A percentile compares a stretch with the other conserved stretches of the same genome.
Conservation (phyloP, 257 asterid species). For the Solanum medicagineum region DNA sequence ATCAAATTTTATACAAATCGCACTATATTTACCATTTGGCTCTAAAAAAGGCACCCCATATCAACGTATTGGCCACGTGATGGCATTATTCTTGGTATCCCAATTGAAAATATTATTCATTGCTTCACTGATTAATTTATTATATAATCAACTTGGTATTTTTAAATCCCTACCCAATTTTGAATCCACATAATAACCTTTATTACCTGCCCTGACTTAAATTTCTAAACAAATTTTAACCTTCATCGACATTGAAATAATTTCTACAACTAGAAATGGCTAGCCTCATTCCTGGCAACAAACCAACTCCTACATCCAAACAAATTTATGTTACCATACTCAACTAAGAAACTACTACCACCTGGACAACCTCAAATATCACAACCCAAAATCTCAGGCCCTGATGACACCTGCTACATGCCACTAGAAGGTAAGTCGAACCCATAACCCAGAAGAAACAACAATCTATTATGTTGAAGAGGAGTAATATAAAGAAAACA, state of each 20-base stretch:
- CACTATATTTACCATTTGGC: neutral
- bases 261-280: too few relatives aligned
- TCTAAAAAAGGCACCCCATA: neutral
- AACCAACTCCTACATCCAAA: too few relatives aligned
- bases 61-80: neutral
- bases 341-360: neutral
- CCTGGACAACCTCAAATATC: neutral
- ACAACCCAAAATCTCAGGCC: too few relatives aligned
- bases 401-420: too few relatives aligned
- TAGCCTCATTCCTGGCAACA: too few relatives aligned
- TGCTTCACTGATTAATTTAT: neutral
- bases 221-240: too few relatives aligned
- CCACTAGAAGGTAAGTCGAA: too few relatives aligned
- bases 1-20: fast-evolving
- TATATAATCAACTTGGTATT: neutral
- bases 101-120: neutral
- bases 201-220: too few relatives aligned
- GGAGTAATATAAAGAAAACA: too few relatives aligned
- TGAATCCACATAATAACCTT: neutral
- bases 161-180: neutral
- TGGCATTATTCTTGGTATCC: neutral
- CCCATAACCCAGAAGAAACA: too few relatives aligned
- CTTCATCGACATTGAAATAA: too few relatives aligned
- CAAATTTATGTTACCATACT: neutral
- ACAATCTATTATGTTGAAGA: too few relatives aligned